These are phyloP conservation scores for Xylaria sp. DNA, from an alignment of 2,329 filamentous ascomycete genomes.

Conservation along the genomic window DNA sequence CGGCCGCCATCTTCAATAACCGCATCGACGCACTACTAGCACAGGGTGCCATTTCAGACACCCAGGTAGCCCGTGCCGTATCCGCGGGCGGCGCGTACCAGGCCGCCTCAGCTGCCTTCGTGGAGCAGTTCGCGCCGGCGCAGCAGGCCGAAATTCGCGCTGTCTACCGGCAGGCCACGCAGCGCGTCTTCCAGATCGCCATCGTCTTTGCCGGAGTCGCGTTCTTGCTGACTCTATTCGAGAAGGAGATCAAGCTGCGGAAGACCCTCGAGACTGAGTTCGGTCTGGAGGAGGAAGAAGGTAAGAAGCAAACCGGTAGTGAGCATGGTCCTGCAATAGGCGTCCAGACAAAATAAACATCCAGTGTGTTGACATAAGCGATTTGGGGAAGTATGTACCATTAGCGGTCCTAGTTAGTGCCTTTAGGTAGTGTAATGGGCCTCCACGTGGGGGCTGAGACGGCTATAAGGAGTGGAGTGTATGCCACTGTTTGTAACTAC, in stretches of 20 bases:
- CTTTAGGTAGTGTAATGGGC: too few species aligned
- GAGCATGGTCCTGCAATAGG: too few species aligned
- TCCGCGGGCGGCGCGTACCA: not conserved
- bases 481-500: too few species aligned
- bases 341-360: too few species aligned
- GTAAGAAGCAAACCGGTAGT: too few species aligned
- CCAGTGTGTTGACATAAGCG: too few species aligned
- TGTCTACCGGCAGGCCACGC: conserved; percentile 37
- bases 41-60: not conserved
- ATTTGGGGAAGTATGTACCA: too few species aligned
- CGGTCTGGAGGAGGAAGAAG: conserved; percentile 32
- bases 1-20: conserved; percentile 40
- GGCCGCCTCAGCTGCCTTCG: not conserved
- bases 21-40: not conserved
- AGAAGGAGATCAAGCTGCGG: conserved; percentile 40
- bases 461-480: too few species aligned
- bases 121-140: not conserved
- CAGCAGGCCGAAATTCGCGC: conserved; percentile 30
- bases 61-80: not conserved
- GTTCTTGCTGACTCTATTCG: conserved; percentile 36
- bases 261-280: conserved; percentile 40
- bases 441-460: too few species aligned
- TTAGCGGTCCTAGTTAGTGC: too few species aligned
- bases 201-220: conserved; percentile 35
- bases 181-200: conserved; percentile 39